Evolutionary conservation across 1,139 yeast species (phyloP).

Genomic region (Suhomyces ambrosiae): DNA sequence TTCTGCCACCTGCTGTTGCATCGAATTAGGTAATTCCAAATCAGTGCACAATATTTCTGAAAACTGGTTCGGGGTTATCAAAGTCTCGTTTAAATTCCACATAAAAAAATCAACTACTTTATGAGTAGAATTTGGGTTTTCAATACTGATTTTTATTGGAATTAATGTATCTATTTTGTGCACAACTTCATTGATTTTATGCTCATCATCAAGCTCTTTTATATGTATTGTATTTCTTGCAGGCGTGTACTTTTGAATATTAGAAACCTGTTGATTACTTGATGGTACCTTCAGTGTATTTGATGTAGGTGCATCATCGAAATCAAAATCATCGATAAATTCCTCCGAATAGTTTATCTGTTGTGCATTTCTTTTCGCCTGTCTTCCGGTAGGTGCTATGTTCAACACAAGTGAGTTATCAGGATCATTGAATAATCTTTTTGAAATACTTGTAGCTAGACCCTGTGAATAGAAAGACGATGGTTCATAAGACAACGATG

Average conservation of each 20-base stretch:
- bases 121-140: conserved; percentile 58
- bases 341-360: conserved; percentile 83
- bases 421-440: conserved; percentile 48
- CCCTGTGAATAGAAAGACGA: conserved; percentile 21
- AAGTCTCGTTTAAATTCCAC: conserved; percentile 85
- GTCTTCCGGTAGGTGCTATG: conserved; percentile 73
- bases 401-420: conserved; percentile 60
- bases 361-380: conserved; percentile 73
- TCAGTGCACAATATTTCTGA: conserved; percentile 81
- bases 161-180: conserved; percentile 51
- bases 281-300: conserved; percentile 18
- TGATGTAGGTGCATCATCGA: conserved; percentile 50
- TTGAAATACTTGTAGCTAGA: conserved; percentile 20
- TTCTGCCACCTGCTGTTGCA: conserved; percentile 66
- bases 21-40: conserved; percentile 69
- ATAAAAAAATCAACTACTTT: conserved; percentile 79
- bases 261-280: conserved; percentile 25
- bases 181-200: conserved; percentile 30
- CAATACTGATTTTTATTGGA: conserved; percentile 79
- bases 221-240: conserved; percentile 38
- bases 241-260: conserved; percentile 37
- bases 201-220: conserved; percentile 25
- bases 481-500: conserved; percentile 17
- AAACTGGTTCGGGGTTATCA: conserved; percentile 82
- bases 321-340: conserved; percentile 64